Evolutionary conservation across 768 basidiomycete genomes (phyloP).

Genomic region (Termitomyces sp.): DNA sequence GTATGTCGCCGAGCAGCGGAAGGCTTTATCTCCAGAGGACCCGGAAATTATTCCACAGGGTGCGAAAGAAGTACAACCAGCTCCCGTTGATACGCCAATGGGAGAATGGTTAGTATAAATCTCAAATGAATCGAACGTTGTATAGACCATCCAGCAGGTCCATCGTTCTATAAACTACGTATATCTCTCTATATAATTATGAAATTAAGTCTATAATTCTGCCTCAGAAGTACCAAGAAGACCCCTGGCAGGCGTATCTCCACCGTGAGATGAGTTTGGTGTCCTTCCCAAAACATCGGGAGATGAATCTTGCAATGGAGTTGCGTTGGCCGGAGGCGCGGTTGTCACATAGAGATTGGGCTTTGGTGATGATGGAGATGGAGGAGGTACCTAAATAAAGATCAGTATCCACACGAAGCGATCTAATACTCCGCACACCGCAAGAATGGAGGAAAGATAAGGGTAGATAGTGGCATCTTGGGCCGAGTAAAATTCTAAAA

Average conservation of each 20-base stretch:
- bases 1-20: background rate
- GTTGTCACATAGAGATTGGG: conserved; percentile 18
- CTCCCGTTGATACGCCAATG: background rate
- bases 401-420: background rate
- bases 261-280: conserved; percentile 60
- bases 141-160: background rate
- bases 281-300: conserved; percentile 39
- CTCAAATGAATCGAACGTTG: background rate
- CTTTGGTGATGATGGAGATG: conserved; percentile 37
- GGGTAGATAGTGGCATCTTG: conserved; percentile 50
- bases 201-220: conserved; percentile 1
- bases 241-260: conserved; percentile 41
- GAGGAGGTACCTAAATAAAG: conserved; percentile 43
- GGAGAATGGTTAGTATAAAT: conserved; percentile 1
- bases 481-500: conserved; percentile 69
- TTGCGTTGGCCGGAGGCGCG: conserved; percentile 5
- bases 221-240: conserved; percentile 14
- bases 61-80: background rate
- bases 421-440: conserved; percentile 35
- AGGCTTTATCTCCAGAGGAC: conserved; percentile 1
- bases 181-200: background rate
- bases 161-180: background rate
- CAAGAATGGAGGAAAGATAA: conserved; percentile 45
- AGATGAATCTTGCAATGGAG: conserved; percentile 15
- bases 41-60: background rate